phyloP scores from a whole-genome alignment of 129 eudicot species.

The Scalesia atractyloides region DNA sequence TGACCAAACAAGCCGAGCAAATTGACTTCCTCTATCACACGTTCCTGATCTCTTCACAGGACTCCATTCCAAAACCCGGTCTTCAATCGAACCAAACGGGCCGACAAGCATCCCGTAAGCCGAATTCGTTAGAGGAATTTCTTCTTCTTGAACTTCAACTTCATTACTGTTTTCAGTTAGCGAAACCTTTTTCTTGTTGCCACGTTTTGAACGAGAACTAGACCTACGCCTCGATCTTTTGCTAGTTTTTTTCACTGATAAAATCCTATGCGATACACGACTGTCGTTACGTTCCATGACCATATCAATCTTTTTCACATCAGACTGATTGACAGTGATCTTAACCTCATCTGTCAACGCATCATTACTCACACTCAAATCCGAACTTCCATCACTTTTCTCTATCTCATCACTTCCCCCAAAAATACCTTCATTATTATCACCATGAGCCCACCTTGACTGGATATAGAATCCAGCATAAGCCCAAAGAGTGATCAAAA shows the following conservation, averaged over 20 bases:
- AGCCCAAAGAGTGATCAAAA: constrained; percentile 95
- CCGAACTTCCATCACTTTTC: constrained; percentile 41
- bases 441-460: constrained; percentile 97
- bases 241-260: constrained; percentile 47
- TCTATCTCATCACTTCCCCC: constrained; percentile 52
- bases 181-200: constrained; percentile 42
- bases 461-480: constrained; percentile 89
- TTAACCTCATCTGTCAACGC: constrained; percentile 24
- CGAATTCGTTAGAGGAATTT: constrained; percentile 63
- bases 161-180: constrained; percentile 40
- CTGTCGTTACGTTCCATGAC: constrained; percentile 42
- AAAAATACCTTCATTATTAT: constrained; percentile 75
- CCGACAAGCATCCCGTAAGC: constrained; percentile 87
- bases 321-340: constrained; percentile 33
- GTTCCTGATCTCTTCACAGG: constrained; percentile 85
- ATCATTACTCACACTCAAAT: constrained; percentile 46
- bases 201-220: constrained; percentile 37
- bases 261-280: constrained; percentile 24
- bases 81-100: constrained; percentile 88
- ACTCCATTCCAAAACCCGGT: constrained; percentile 80
- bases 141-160: constrained; percentile 56
- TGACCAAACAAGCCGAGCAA: constrained; percentile 96
- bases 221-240: constrained; percentile 58
- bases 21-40: constrained; percentile 86
- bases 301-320: constrained; percentile 32